These are phyloP conservation scores for Candida smagusa DNA, from an alignment of 1,139 yeast species.

Conservation along the genomic window DNA sequence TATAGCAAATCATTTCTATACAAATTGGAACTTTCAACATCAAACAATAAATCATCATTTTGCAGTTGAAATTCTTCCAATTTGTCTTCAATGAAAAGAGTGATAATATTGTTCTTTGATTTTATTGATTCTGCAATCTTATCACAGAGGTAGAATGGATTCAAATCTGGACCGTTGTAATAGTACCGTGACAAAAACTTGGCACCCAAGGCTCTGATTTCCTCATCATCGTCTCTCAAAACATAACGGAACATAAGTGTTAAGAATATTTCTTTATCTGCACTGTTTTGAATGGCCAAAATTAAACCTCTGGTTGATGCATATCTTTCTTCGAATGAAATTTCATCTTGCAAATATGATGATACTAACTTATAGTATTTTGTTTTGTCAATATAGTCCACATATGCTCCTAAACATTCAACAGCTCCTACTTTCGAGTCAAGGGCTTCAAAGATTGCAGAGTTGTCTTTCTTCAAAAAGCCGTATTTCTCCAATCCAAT, in stretches of 20 bases:
- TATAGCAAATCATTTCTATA: slow-evolving; percentile 22
- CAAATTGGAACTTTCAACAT: slow-evolving; percentile 30
- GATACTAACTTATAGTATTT: not conserved
- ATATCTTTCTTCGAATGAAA: slow-evolving; percentile 44
- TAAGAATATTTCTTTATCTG: not conserved
- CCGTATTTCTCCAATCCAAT: slow-evolving; percentile 5
- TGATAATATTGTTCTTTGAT: not conserved
- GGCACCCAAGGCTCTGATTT: slow-evolving; percentile 40
- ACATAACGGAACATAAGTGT: slow-evolving; percentile 16
- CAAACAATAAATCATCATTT: slow-evolving; percentile 19
- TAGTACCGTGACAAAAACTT: slow-evolving; percentile 21
- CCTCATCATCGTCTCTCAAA: slow-evolving; percentile 61
- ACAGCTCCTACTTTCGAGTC: slow-evolving; percentile 3
- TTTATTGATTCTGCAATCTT: not conserved
- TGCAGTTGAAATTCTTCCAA: not conserved
- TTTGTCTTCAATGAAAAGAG: slow-evolving; percentile 3
- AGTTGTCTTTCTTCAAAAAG: not conserved
- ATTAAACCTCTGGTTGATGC: slow-evolving; percentile 47
- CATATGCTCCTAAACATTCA: slow-evolving; percentile 11
- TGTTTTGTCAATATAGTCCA: not conserved
- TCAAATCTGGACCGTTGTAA: not conserved
- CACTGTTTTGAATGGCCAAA: slow-evolving; percentile 10
- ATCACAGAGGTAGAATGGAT: slow-evolving; percentile 22
- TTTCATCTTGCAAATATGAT: slow-evolving; percentile 35
- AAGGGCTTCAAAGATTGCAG: not conserved